Evolutionary conservation across 306 rosid genomes (phyloP).

Genomic region (Erythrophleum fordii): DNA sequence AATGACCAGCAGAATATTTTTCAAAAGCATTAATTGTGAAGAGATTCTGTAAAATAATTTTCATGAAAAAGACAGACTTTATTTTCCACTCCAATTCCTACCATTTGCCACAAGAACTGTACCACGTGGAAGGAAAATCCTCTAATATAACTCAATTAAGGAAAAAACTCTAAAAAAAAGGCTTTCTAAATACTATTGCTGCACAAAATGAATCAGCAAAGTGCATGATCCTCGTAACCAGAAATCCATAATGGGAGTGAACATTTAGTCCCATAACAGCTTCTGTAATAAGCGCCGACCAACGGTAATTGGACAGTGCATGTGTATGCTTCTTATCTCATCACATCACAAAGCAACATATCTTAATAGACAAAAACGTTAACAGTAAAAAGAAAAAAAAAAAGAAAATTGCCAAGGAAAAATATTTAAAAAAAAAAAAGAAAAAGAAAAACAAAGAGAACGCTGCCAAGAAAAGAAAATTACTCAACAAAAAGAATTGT

Average conservation of each 20-base stretch:
- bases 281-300: slow-evolving; percentile 51
- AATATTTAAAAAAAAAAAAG: not conserved
- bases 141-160: not conserved
- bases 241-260: slow-evolving; percentile 30
- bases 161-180: not conserved
- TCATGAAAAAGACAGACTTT: too few relatives aligned
- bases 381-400: not conserved
- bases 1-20: not conserved
- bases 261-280: slow-evolving; percentile 13
- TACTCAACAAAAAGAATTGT: slow-evolving; percentile 17
- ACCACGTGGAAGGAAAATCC: not conserved
- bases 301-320: slow-evolving; percentile 33
- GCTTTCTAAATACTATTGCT: not conserved
- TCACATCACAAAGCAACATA: slow-evolving; percentile 19
- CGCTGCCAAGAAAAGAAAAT: slow-evolving; percentile 23
- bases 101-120: not conserved
- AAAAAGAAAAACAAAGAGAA: not conserved
- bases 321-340: slow-evolving; percentile 38
- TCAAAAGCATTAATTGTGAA: not conserved
- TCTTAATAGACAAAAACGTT: not conserved
- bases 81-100: not conserved
- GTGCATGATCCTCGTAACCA: slow-evolving; percentile 3
- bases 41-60: too few relatives aligned
- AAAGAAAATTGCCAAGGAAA: not conserved
- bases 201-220: slow-evolving; percentile 13